Conservation (phyloP, 2,329 filamentous ascomycete genomes). For the Grosmannia clavigera region DNA sequence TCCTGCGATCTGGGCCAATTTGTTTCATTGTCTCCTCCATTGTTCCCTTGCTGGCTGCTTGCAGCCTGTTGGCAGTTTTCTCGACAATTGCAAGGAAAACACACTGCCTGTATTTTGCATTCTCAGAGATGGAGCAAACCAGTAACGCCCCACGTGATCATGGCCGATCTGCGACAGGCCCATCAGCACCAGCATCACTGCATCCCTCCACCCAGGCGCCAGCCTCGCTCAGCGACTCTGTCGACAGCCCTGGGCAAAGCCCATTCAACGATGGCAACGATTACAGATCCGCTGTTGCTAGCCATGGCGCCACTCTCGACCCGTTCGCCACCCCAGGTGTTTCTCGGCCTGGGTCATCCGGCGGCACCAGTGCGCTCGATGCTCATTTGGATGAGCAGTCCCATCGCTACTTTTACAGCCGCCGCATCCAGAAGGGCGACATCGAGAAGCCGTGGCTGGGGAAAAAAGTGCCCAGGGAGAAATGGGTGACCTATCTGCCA, state of each 20-base stretch:
- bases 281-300: slow-evolving; percentile 16
- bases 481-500: slow-evolving; percentile 76
- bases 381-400: slow-evolving; percentile 24
- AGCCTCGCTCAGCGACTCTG: background rate
- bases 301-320: slow-evolving; percentile 24
- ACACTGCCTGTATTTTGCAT: background rate
- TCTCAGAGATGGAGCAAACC: background rate
- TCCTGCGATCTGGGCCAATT: background rate
- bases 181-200: background rate
- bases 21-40: background rate
- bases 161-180: background rate
- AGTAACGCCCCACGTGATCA: background rate
- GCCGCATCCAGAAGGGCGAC: slow-evolving; percentile 58
- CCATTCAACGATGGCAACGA: slow-evolving; percentile 29
- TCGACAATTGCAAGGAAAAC: background rate
- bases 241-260: slow-evolving; percentile 16
- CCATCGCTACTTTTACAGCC: slow-evolving; percentile 58
- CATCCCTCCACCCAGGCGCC: background rate
- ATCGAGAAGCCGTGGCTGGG: slow-evolving; percentile 66
- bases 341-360: slow-evolving; percentile 35
- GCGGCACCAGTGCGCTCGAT: slow-evolving; percentile 28
- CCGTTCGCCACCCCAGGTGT: slow-evolving; percentile 32
- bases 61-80: background rate
- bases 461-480: slow-evolving; percentile 66
- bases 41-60: background rate